phyloP scores from a whole-genome alignment of 225 moss, liverwort and hornwort genomes.

The Pleurozium schreberi region DNA sequence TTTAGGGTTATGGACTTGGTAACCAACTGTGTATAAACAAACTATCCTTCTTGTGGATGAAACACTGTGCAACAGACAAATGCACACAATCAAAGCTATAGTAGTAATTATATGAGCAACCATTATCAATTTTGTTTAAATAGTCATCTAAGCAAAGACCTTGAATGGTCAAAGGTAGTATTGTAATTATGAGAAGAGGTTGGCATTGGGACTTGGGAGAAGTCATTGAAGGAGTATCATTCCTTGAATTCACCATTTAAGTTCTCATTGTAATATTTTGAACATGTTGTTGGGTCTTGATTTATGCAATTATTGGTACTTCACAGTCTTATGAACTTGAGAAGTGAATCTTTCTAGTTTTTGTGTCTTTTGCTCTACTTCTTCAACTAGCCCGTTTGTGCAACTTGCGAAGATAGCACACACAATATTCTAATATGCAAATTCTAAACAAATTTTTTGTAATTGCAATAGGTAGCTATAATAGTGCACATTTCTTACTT shows the following conservation, averaged over 20 bases:
- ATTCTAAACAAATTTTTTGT: rapidly evolving
- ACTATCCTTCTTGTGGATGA: too few species aligned
- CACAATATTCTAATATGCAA: background rate
- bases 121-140: background rate
- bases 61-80: too few species aligned
- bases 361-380: background rate
- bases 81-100: too few species aligned
- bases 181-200: background rate
- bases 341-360: too few species aligned
- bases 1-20: background rate
- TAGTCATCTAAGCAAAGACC: background rate
- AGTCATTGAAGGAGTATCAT: background rate
- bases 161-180: background rate
- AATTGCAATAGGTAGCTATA: background rate
- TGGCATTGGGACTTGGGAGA: background rate
- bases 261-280: background rate
- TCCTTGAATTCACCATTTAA: background rate
- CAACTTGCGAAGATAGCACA: background rate
- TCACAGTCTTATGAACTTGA: background rate
- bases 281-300: background rate
- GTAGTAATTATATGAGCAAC: too few species aligned
- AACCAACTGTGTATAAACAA: too few species aligned
- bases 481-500: background rate
- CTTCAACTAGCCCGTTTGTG: background rate
- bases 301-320: background rate